Evolutionary conservation across 768 basidiomycete species (phyloP).

Genomic region (Lactifluus hygrophoroides): DNA sequence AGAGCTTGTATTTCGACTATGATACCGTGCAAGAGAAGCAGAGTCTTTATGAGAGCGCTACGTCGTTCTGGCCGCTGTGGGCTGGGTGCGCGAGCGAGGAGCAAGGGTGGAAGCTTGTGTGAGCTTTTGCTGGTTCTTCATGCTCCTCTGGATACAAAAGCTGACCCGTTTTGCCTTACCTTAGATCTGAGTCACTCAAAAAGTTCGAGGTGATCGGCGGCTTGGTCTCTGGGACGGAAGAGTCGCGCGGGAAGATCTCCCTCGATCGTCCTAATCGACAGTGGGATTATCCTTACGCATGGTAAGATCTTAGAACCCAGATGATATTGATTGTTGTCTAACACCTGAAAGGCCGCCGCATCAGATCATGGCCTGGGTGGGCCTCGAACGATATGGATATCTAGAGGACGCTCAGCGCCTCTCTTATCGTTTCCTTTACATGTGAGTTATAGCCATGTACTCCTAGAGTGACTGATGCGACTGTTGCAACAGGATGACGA

Average conservation of each 20-base stretch:
- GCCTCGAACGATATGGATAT: constrained; percentile 92
- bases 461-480: constrained; percentile 4
- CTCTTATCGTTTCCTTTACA: constrained; percentile 96
- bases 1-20: constrained; percentile 92
- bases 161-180: constrained; percentile 2
- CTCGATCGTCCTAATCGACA: constrained; percentile 95
- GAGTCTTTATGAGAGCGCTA: constrained; percentile 95
- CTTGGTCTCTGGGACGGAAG: constrained; percentile 92
- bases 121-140: constrained; percentile 30
- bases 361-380: constrained; percentile 98
- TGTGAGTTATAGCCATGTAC: constrained; percentile 46
- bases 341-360: constrained; percentile 70
- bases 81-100: constrained; percentile 95
- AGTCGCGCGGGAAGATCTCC: constrained; percentile 91
- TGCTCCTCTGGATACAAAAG: neutral
- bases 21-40: constrained; percentile 88
- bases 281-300: constrained; percentile 95
- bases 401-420: constrained; percentile 87
- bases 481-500: constrained; percentile 63
- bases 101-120: constrained; percentile 91
- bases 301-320: constrained; percentile 31
- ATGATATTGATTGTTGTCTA: constrained; percentile 9
- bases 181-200: constrained; percentile 72
- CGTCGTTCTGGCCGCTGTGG: constrained; percentile 94
- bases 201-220: constrained; percentile 97